Percentiles rank a stretch among this genome's conserved stretches.
Evolutionary conservation across 305 asterid genomes (phyloP).

Genomic region (Fraxinus xanthoxyloides): DNA sequence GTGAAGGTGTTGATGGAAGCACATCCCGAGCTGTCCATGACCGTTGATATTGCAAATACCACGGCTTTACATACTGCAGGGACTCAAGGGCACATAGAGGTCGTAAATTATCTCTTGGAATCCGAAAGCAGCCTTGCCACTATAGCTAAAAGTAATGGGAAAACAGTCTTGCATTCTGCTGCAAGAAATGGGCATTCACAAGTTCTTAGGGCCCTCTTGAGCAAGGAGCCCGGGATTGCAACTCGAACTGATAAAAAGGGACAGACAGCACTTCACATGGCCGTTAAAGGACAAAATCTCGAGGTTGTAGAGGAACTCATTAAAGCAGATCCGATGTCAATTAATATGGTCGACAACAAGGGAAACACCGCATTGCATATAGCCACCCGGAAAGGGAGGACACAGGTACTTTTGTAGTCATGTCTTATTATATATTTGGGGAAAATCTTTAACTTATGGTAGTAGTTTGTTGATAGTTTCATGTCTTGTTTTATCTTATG

Average conservation of each 20-base stretch:
- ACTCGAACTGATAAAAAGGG: conserved; percentile 49
- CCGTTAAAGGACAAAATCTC: conserved; percentile 46
- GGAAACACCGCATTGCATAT: conserved; percentile 51
- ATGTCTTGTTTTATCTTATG: no score
- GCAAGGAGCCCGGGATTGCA: conserved; percentile 31
- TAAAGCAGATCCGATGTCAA: conserved; percentile 33
- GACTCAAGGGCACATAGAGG: conserved; percentile 30
- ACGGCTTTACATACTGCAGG: conserved; percentile 38
- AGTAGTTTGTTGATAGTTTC: no score
- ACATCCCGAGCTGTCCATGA: conserved; percentile 36
- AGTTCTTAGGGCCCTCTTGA: conserved; percentile 37
- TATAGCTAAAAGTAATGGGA: conserved; percentile 47
- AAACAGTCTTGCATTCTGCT: conserved; percentile 53
- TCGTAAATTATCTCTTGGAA: conserved; percentile 28
- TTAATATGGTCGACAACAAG: conserved; percentile 50
- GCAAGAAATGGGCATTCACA: conserved; percentile 51
- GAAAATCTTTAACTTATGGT: no score
- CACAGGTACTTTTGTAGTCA: no score
- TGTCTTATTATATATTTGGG: no score
- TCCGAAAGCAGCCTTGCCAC: conserved; percentile 29
- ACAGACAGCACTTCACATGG: conserved; percentile 61
- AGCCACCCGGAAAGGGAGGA: conserved; percentile 46
- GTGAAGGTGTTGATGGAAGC: conserved; percentile 30
- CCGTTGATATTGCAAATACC: conserved; percentile 29
- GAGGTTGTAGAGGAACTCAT: conserved; percentile 50